phyloP scores from a whole-genome alignment of 106 monocot species.

The Gastrodia elata region DNA sequence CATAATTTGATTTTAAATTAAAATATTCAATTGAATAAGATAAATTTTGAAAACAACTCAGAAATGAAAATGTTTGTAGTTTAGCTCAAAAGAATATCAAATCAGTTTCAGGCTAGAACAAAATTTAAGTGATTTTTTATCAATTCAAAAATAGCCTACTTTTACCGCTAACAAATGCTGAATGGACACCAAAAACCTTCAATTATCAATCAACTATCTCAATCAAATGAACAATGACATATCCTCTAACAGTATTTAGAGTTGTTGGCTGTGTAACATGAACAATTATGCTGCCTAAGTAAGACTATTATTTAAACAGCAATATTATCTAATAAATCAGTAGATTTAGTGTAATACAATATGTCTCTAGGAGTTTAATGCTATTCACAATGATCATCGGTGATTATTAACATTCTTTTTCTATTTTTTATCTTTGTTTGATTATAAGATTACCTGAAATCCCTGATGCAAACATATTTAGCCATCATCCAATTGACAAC shows the following conservation, averaged over 20 bases:
- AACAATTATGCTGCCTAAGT: too few species aligned
- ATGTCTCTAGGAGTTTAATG: not conserved
- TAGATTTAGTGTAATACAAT: not conserved
- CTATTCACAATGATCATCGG: not conserved
- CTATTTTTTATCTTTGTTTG: not conserved
- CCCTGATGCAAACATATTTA: too few species aligned
- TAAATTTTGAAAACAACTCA: too few species aligned
- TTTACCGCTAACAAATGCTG: not conserved
- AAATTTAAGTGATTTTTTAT: too few species aligned
- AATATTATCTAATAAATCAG: not conserved
- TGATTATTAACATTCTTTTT: not conserved
- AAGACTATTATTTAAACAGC: not conserved
- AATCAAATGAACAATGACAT: not conserved
- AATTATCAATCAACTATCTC: too few species aligned
- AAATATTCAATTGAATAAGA: too few species aligned
- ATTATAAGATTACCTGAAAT: not conserved
- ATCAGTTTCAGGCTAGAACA: too few species aligned
- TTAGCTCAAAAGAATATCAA: too few species aligned
- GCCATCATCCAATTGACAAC: not conserved
- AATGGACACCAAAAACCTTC: not conserved
- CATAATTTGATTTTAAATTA: too few species aligned
- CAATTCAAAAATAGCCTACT: not conserved
- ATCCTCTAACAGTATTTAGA: not conserved
- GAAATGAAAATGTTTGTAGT: too few species aligned
- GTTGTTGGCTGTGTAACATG: not conserved